phyloP scores from a whole-genome alignment of 345 rosid genomes.

The Geranium brycei region DNA sequence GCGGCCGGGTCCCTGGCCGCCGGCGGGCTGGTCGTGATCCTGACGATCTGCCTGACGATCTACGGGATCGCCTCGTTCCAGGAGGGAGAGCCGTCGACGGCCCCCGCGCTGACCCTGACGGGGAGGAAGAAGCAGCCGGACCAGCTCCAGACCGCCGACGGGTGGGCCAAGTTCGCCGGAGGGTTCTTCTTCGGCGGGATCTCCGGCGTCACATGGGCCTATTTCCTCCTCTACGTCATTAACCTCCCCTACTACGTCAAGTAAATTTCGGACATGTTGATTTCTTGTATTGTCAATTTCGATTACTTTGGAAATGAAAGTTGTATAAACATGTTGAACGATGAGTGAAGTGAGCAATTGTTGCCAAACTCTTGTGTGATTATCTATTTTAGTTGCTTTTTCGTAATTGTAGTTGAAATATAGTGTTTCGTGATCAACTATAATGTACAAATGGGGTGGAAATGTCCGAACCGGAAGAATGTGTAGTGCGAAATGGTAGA shows the following conservation, averaged over 20 bases:
- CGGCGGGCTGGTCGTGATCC: constrained; percentile 70
- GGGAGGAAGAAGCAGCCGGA: constrained; percentile 94
- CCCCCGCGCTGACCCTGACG: constrained; percentile 68
- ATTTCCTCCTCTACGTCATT: constrained; percentile 69
- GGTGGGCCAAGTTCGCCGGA: constrained; percentile 84
- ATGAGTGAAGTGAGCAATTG: not conserved
- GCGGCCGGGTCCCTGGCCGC: constrained; percentile 77
- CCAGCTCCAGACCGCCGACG: constrained; percentile 84
- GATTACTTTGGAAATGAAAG: not conserved
- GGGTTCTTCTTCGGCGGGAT: constrained; percentile 96
- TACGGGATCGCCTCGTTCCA: constrained; percentile 66
- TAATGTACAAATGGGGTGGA: too few species aligned
- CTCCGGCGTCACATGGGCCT: constrained; percentile 94
- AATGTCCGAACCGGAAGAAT: too few species aligned
- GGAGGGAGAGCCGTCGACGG: constrained; percentile 77
- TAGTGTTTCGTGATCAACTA: too few species aligned
- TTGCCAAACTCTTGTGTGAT: not conserved
- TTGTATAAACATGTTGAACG: not conserved
- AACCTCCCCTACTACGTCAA: constrained; percentile 84
- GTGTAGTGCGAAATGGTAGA: too few species aligned
- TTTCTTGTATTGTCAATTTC: not conserved
- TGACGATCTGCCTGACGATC: constrained; percentile 79
- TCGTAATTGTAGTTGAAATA: not conserved
- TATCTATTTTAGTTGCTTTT: not conserved
- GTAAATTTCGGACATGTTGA: constrained; percentile 15